Percentiles rank a stretch among this genome's conserved stretches.
These are phyloP conservation scores for Dryas drummondii DNA, from an alignment of 306 rosid species.

Conservation along the genomic window DNA sequence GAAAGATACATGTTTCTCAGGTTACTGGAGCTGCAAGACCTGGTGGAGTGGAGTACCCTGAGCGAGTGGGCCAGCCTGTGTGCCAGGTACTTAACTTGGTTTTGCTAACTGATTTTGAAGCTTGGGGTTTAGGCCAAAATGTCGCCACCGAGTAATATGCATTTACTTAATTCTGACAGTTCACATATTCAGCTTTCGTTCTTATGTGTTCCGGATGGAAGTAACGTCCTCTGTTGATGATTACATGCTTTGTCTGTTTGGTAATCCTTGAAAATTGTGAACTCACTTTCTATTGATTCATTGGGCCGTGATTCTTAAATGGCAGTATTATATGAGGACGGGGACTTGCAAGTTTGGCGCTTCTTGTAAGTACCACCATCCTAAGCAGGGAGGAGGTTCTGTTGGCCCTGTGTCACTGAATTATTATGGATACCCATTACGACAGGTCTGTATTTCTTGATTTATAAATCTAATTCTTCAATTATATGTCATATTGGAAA, in stretches of 20 bases:
- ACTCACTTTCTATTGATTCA: conserved; percentile 29
- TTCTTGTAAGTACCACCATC: conserved; percentile 93
- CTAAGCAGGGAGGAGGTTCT: conserved; percentile 67
- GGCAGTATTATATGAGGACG: conserved; percentile 83
- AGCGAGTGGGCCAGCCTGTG: conserved; percentile 84
- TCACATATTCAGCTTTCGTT: conserved; percentile 12
- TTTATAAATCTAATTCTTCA: conserved; percentile 7
- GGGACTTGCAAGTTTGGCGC: conserved; percentile 82
- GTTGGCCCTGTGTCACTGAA: conserved; percentile 50
- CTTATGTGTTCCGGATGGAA: conserved; percentile 23
- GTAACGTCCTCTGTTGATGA: conserved; percentile 17
- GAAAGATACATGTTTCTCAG: conserved; percentile 44
- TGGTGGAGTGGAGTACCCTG: conserved; percentile 72
- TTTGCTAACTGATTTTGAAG: conserved; percentile 23
- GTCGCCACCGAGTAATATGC: background rate
- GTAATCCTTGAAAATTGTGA: conserved; percentile 9
- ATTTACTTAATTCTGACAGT: conserved; percentile 17
- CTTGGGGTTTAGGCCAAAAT: conserved; percentile 24
- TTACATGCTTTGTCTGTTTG: conserved; percentile 30
- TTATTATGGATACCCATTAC: conserved; percentile 50
- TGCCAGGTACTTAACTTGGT: conserved; percentile 79
- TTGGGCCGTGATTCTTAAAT: conserved; percentile 20
- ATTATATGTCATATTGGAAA: conserved; percentile 3
- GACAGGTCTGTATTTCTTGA: conserved; percentile 36
- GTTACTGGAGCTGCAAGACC: conserved; percentile 78